Evolutionary conservation across 2,329 filamentous ascomycete genomes (phyloP).

Genomic region (Trichocomaceae sp.): DNA sequence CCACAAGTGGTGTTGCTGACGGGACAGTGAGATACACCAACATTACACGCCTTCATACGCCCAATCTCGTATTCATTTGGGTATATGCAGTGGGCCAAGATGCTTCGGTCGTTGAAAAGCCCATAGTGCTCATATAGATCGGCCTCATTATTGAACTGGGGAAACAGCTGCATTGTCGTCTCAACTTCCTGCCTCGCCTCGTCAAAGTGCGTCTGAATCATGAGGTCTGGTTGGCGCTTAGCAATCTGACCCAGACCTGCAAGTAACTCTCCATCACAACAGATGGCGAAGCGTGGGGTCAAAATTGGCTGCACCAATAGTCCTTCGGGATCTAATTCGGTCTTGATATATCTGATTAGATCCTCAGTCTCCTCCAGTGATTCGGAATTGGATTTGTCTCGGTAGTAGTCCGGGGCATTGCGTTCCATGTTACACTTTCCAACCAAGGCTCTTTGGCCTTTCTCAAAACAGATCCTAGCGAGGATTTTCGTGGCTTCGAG

Average conservation of each 20-base stretch:
- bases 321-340: slow-evolving; percentile 36
- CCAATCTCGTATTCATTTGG: slow-evolving; percentile 50
- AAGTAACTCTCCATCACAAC: slow-evolving; percentile 49
- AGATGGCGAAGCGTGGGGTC: slow-evolving; percentile 54
- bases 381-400: slow-evolving; percentile 19
- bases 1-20: slow-evolving; percentile 56
- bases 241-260: slow-evolving; percentile 49
- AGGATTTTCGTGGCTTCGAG: slow-evolving; percentile 52
- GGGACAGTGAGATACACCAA: slow-evolving; percentile 59
- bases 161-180: slow-evolving; percentile 48
- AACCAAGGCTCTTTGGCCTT: slow-evolving; percentile 54
- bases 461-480: slow-evolving; percentile 47
- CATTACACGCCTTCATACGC: slow-evolving; percentile 39
- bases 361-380: slow-evolving; percentile 19
- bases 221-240: slow-evolving; percentile 38
- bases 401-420: slow-evolving; percentile 33
- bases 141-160: slow-evolving; percentile 48
- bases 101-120: slow-evolving; percentile 47
- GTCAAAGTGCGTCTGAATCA: slow-evolving; percentile 59
- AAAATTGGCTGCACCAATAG: slow-evolving; percentile 43
- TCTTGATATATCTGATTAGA: slow-evolving; percentile 34
- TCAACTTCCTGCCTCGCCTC: slow-evolving; percentile 54
- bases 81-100: slow-evolving; percentile 58
- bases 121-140: slow-evolving; percentile 53
- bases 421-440: slow-evolving; percentile 59